A percentile compares a stretch with the other conserved stretches of the same genome.
Evolutionary conservation across 1,139 yeast species (phyloP).

Genomic region (Schizosaccharomyces versatilis): DNA sequence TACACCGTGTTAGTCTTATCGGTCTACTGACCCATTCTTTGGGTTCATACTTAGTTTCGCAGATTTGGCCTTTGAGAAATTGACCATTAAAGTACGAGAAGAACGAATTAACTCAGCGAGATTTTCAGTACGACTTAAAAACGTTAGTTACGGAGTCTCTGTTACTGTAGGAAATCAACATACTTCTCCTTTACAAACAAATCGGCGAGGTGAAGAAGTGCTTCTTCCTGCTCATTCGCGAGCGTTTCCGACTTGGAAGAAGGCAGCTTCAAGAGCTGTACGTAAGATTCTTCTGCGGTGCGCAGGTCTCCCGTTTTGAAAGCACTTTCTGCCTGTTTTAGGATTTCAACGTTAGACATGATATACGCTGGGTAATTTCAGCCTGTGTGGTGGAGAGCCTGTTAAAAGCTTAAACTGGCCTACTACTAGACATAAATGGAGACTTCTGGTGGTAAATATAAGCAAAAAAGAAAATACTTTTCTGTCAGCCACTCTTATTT

Average conservation of each 20-base stretch:
- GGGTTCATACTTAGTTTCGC: constrained; percentile 40
- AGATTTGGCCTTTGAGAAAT: constrained; percentile 79
- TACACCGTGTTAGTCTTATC: not conserved
- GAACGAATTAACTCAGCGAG: constrained; percentile 43
- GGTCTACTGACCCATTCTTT: not conserved
- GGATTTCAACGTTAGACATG: not conserved
- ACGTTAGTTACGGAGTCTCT: constrained; percentile 13
- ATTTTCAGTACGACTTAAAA: constrained; percentile 21
- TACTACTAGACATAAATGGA: no score
- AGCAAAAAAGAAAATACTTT: no score
- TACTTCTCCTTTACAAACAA: constrained; percentile 18
- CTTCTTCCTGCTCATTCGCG: constrained; percentile 21
- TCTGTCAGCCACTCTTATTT: no score
- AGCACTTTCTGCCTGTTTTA: not conserved
- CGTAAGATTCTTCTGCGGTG: not conserved
- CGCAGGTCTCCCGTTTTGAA: not conserved
- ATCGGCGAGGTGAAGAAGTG: constrained; percentile 19
- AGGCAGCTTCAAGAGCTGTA: not conserved
- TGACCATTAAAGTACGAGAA: constrained; percentile 44
- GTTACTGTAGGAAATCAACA: constrained; percentile 13
- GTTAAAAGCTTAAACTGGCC: no score
- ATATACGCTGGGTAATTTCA: not conserved
- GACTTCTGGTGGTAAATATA: no score
- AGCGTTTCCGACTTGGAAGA: constrained; percentile 20
- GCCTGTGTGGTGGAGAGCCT: no score